Conservation (phyloP, 2,329 filamentous ascomycete genomes). For the Chrysoporthe deuterocubensis region DNA sequence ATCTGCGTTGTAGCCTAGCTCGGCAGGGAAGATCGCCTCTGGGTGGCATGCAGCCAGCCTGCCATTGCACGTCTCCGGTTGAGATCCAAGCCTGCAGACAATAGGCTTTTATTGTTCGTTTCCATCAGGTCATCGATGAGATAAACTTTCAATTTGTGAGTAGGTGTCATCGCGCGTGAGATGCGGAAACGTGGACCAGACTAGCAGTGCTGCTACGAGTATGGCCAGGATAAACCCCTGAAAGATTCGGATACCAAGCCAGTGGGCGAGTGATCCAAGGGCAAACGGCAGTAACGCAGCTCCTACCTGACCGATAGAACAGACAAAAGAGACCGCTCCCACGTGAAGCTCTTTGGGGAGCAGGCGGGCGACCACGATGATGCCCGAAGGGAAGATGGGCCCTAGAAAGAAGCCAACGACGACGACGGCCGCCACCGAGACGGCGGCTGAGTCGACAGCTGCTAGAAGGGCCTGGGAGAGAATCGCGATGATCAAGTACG, state of each 20-base stretch:
- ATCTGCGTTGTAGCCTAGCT: not conserved
- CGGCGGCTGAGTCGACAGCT: constrained; percentile 27
- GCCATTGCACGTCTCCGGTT: not conserved
- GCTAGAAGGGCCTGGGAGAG: constrained; percentile 31
- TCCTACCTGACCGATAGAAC: constrained; percentile 48
- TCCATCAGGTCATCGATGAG: not conserved
- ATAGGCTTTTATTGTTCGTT: not conserved
- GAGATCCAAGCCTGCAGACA: not conserved
- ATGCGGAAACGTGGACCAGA: constrained; percentile 28
- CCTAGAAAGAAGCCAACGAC: constrained; percentile 45
- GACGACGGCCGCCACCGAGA: constrained; percentile 39
- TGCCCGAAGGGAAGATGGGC: constrained; percentile 47
- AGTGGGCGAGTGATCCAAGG: constrained; percentile 46
- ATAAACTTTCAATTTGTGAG: not conserved
- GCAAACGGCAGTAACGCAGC: constrained; percentile 47
- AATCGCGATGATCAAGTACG: constrained; percentile 34
- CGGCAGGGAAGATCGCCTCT: not conserved
- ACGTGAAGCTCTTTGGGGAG: constrained; percentile 47
- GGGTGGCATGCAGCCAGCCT: not conserved
- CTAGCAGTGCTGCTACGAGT: constrained; percentile 28
- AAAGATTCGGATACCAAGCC: constrained; percentile 44
- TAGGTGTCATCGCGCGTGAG: not conserved
- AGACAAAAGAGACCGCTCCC: constrained; percentile 47
- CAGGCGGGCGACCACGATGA: constrained; percentile 42
- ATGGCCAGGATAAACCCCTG: constrained; percentile 36